Evolutionary conservation across 495 filamentous ascomycete species (phyloP).

Genomic region (Stereocaulon alpinum): DNA sequence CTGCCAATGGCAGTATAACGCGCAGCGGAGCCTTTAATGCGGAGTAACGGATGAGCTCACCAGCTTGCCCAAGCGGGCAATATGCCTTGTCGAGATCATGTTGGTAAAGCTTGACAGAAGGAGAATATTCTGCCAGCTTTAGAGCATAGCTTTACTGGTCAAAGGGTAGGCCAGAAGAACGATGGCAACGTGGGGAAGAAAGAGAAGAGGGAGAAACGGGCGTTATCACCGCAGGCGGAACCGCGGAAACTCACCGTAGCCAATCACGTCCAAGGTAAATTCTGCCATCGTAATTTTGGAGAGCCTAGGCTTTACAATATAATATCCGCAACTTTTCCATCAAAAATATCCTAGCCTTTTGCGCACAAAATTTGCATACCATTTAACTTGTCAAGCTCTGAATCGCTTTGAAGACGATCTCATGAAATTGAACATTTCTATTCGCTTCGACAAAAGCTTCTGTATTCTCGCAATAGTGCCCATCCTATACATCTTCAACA

Average conservation of each 20-base stretch:
- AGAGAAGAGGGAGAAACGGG: neutral
- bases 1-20: neutral
- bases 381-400: neutral
- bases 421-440: too few relatives aligned
- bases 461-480: too few relatives aligned
- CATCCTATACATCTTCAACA: neutral
- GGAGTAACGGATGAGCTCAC: slow-evolving; percentile 32
- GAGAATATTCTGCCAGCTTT: neutral
- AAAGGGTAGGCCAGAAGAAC: neutral
- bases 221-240: slow-evolving; percentile 3
- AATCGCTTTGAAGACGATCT: neutral
- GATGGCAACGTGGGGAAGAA: slow-evolving; percentile 5
- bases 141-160: neutral
- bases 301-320: neutral
- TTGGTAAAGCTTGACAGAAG: slow-evolving; percentile 22
- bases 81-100: slow-evolving; percentile 45
- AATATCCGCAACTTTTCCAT: neutral
- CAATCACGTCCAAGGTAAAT: neutral
- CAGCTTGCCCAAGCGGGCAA: slow-evolving; percentile 48
- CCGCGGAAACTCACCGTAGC: neutral
- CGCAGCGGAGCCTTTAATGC: slow-evolving; percentile 4
- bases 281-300: neutral
- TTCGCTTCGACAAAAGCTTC: neutral
- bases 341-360: too few relatives aligned
- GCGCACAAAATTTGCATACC: too few relatives aligned